Evolutionary conservation across 2,329 filamentous ascomycete species (phyloP).

Genomic region (Penicillium janthinellum): DNA sequence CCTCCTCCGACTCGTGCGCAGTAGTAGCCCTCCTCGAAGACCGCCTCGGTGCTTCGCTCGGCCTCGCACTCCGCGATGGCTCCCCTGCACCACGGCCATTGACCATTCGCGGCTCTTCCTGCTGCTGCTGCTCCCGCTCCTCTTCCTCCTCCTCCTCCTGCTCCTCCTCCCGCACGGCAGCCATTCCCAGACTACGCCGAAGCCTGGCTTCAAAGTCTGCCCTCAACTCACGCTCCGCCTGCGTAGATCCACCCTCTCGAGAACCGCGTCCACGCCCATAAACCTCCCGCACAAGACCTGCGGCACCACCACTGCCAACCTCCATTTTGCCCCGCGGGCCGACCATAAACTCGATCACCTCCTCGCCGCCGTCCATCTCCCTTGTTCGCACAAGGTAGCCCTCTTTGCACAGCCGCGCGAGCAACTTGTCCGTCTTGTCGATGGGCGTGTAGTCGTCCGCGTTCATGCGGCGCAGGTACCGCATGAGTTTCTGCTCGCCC

Average conservation of each 20-base stretch:
- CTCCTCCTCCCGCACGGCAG: constrained; percentile 12
- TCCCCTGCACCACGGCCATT: neutral
- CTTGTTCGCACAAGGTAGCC: constrained; percentile 77
- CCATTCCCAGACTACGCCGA: constrained; percentile 62
- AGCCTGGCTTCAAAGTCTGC: constrained; percentile 63
- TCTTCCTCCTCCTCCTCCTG: constrained; percentile 6
- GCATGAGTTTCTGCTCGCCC: constrained; percentile 74
- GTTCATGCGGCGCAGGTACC: constrained; percentile 74
- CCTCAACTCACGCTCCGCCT: constrained; percentile 14
- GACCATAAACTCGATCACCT: constrained; percentile 77
- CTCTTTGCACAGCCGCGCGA: constrained; percentile 76
- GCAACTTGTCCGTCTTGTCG: constrained; percentile 72
- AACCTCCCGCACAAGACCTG: constrained; percentile 64
- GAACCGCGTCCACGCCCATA: constrained; percentile 43
- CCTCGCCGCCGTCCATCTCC: constrained; percentile 71
- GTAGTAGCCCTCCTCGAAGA: constrained; percentile 16
- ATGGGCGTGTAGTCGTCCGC: constrained; percentile 72
- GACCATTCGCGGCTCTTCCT: neutral
- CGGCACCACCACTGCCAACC: constrained; percentile 74
- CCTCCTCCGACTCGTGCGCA: constrained; percentile 11
- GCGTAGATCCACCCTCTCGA: constrained; percentile 6
- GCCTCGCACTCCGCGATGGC: neutral
- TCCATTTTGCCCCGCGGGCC: constrained; percentile 85
- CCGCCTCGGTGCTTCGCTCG: constrained; percentile 9
- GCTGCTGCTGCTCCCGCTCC: neutral